Evolutionary conservation across 2,329 filamentous ascomycete genomes (phyloP), one percentile per base, ranked within the genome.

Genomic region (Trichoderma brevicompactum): DNA sequence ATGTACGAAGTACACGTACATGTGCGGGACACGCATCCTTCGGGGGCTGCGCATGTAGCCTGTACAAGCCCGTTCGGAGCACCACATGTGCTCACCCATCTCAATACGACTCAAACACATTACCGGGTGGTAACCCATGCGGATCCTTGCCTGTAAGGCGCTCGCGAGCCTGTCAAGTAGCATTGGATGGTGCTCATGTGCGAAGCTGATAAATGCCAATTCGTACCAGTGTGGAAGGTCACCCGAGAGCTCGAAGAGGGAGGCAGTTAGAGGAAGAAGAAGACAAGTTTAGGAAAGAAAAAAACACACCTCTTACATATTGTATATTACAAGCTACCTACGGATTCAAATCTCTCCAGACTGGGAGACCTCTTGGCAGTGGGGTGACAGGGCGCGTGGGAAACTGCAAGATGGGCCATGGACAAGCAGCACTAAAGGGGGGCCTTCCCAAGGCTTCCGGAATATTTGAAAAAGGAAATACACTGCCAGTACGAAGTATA

Each of bases 71-170:
- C 23, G 2, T 28, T 28, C 23, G 23, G 23, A 28, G 36, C 17
- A 49, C 23, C 46, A 23, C 7, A n/a, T 40, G 36, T 36, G 32
- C 52, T 54, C 36, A 17, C 50, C 50, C 34, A 38, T 53, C 50
- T 53, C 50, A 53, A 53, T 53, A 32, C 34, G 34, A 53, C 50
- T 38, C 32, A n/a, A 36, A 17, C 50, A 53, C 50, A 53, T 38
- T 38, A 53, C 50, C n/a, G 13, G 50, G 50, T 53, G 34, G 50
- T 38, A 38, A n/a, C 17, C 50, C n/a, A 36, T 53, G 50, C 50
- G 50, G 50, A 10, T 32, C 34, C 34, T 38, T 17, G n/a, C 48
- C 48, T 34, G 48, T 50, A 50, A 50, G 48, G 48, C 48, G n/a
- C 49, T 53, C 17, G 49, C 34, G n/a, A 53, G 32, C 49, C 32